phyloP scores from a whole-genome alignment of 192 early-diverging fungal species.

The Phycomyces blakesleeanus region DNA sequence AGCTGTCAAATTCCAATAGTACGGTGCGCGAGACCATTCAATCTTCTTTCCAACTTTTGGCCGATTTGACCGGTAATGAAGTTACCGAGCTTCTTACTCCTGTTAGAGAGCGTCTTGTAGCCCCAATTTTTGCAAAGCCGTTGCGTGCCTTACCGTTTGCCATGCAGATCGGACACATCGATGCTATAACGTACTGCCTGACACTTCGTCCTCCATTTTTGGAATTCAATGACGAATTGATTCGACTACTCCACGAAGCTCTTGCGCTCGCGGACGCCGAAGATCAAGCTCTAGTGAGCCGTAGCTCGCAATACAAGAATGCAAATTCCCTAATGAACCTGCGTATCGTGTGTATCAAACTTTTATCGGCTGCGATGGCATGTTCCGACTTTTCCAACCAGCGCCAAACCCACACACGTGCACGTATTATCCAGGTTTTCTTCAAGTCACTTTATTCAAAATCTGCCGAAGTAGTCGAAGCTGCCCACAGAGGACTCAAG shows the following conservation, averaged over 20 bases:
- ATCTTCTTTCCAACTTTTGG: constrained; percentile 73
- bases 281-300: constrained; percentile 89
- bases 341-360: constrained; percentile 93
- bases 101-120: constrained; percentile 78
- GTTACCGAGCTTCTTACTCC: constrained; percentile 84
- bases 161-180: constrained; percentile 98
- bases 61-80: constrained; percentile 70
- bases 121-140: constrained; percentile 95
- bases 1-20: constrained; percentile 87
- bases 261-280: constrained; percentile 94
- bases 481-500: constrained; percentile 85
- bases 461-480: constrained; percentile 90
- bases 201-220: constrained; percentile 83
- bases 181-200: constrained; percentile 96
- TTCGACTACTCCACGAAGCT: constrained; percentile 86
- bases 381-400: constrained; percentile 75
- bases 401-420: constrained; percentile 71
- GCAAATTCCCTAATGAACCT: constrained; percentile 79
- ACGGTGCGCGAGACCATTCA: constrained; percentile 89
- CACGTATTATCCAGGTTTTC: constrained; percentile 94
- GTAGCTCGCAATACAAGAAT: constrained; percentile 78
- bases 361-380: constrained; percentile 91
- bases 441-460: constrained; percentile 99
- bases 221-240: constrained; percentile 88
- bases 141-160: constrained; percentile 90